These are phyloP conservation scores for Cyathus striatus DNA, from an alignment of 768 basidiomycete genomes.

Conservation along the genomic window DNA sequence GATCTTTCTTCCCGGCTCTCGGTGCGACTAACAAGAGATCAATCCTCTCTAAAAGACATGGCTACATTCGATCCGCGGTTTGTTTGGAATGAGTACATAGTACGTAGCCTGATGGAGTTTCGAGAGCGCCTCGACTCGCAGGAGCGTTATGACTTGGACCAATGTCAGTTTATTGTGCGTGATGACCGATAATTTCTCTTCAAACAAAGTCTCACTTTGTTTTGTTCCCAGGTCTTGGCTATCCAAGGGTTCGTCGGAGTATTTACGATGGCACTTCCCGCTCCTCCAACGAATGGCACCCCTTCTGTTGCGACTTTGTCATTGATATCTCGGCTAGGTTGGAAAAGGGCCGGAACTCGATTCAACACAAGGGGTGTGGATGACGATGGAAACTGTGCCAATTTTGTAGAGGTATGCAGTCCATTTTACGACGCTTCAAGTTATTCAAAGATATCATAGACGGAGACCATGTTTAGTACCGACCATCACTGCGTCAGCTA, in stretches of 20 bases:
- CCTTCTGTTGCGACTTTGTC: conserved; percentile 72
- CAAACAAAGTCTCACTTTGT: conserved; percentile 6
- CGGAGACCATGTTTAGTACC: conserved; percentile 86
- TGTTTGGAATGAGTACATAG: conserved; percentile 93
- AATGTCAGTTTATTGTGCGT: conserved; percentile 80
- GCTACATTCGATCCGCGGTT: conserved; percentile 78
- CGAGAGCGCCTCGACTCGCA: conserved; percentile 66
- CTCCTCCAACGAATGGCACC: conserved; percentile 67
- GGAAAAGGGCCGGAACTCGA: conserved; percentile 94
- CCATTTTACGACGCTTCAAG: conserved; percentile 2
- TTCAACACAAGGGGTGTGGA: conserved; percentile 97
- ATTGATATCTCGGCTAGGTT: conserved; percentile 83
- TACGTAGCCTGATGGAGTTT: conserved; percentile 85
- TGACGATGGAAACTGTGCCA: conserved; percentile 91
- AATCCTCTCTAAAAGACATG: conserved; percentile 37
- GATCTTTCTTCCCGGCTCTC: conserved; percentile 84
- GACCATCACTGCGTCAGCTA: conserved; percentile 88
- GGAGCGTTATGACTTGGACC: conserved; percentile 73
- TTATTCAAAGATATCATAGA: conserved; percentile 38
- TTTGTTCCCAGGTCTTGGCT: conserved; percentile 58
- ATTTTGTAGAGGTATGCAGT: conserved; percentile 85
- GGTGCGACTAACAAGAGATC: conserved; percentile 56
- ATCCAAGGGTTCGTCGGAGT: conserved; percentile 93
- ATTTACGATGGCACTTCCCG: conserved; percentile 73
- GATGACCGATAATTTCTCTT: conserved; percentile 5